Base-by-base conservation (phyloP, 1,139 yeast genomes). In the Lizanozyma gosingica region DNA sequence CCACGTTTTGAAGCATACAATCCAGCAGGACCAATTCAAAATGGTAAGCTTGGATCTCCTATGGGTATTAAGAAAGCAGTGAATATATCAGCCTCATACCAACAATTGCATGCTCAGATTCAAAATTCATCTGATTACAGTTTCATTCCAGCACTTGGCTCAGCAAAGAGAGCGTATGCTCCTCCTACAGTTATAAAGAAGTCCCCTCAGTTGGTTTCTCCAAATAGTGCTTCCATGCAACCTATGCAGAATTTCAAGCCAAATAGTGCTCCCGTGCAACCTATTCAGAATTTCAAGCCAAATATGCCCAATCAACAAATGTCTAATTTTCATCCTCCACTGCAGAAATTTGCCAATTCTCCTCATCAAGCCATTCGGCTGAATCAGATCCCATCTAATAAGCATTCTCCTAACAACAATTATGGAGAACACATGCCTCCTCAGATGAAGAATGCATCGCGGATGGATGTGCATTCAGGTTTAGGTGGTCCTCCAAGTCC, bases 1-100 rank as follows among this genome's bases (percentile, higher is more conserved):
- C 76, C 76, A 0, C 51, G 72, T 39, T 67, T 70, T 43, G 76
- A 70, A 46, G 71, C 71, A 4, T 87, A 80, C 56, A 76, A 76
- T 38, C 62, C 80, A 22, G 11, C 4, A 57, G 57, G 37, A 67
- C 71, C 1, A 54, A 46, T 36, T 55, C 42, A 45, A 46, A 15
- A 41, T 53, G 16, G 47, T 38, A 15, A 41, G 41, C 33, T 60
- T 55, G n/a, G 54, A 59, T 3, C 53, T 18, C 51, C 56, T 14
- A 37, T 46, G 33, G 43, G 42, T 34, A 46, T 43, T 43, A 48
- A 43, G 37, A 14, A 39, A 36, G 35, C 45, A 38, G 32, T 62
- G 43, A 67, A 62, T 46, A 68, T 69, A 45, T 64, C 71, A 2
- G 58, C 43, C 38, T 62, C 71, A 2, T 65, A 62, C 39, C 74